These are phyloP conservation scores for Moricandia moricandioides DNA, from an alignment of 345 rosid species.

Conservation along the genomic window DNA sequence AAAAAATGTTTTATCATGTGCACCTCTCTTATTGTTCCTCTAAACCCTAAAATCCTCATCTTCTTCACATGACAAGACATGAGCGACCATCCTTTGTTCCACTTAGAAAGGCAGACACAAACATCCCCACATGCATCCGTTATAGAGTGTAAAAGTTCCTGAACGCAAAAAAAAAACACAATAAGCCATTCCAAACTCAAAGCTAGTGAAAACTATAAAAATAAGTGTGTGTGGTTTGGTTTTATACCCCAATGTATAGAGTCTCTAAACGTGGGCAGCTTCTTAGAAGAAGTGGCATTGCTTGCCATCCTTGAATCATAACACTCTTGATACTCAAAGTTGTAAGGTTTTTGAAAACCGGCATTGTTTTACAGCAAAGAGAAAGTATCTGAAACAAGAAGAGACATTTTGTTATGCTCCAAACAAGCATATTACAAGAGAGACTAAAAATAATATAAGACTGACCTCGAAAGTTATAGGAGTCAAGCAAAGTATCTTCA, in stretches of 20 bases:
- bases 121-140: conserved; percentile 13
- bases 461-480: conserved; percentile 16
- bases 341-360: conserved; percentile 6
- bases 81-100: conserved; percentile 12
- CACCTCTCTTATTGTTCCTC: conserved; percentile 20
- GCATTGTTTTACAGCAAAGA: neutral
- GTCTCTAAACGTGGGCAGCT: conserved; percentile 12
- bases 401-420: neutral
- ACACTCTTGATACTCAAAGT: neutral
- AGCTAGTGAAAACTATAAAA: neutral
- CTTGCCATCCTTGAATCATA: conserved; percentile 30
- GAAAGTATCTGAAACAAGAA: conserved; percentile 21
- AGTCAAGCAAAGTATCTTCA: neutral
- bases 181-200: conserved; percentile 2
- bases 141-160: conserved; percentile 19
- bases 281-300: conserved; percentile 24
- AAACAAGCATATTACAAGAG: neutral
- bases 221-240: neutral
- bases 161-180: neutral
- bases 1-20: conserved; percentile 28
- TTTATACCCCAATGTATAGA: conserved; percentile 10
- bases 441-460: neutral
- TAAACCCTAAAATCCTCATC: conserved; percentile 13
- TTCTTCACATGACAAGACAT: conserved; percentile 11
- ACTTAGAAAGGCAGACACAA: conserved; percentile 18